Percentiles rank a stretch among this genome's conserved stretches.
Evolutionary conservation across 1,139 yeast genomes (phyloP).

Genomic region (Pichia sp.): DNA sequence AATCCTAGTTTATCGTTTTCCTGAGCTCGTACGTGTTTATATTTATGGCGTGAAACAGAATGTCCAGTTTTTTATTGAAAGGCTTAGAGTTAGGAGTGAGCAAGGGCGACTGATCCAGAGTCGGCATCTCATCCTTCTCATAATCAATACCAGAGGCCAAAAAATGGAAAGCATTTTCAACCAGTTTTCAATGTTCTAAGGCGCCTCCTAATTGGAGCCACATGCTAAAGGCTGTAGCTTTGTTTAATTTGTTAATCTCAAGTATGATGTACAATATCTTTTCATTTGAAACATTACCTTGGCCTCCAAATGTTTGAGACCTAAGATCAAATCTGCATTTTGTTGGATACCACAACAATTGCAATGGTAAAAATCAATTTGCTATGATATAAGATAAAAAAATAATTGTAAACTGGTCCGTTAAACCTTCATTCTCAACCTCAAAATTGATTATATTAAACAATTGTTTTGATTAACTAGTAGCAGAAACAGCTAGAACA

Average conservation of each 20-base stretch:
- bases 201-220: not conserved
- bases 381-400: not conserved
- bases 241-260: not conserved
- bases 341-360: not conserved
- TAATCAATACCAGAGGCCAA: not conserved
- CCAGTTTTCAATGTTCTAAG: not conserved
- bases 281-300: not conserved
- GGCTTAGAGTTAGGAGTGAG: not conserved
- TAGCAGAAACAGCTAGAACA: conserved; percentile 1
- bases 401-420: not conserved
- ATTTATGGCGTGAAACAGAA: not conserved
- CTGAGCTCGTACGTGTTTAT: not conserved
- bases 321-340: not conserved
- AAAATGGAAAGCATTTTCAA: not conserved
- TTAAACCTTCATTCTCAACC: not conserved
- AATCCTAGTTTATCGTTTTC: not conserved
- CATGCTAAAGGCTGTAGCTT: conserved; percentile 1
- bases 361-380: conserved; percentile 1
- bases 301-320: not conserved
- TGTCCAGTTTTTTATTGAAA: not conserved
- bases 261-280: not conserved
- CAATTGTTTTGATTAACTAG: not conserved
- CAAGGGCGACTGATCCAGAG: not conserved
- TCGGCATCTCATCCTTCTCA: not conserved
- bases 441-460: not conserved